Evolutionary conservation across 805 yeast genomes (phyloP), one percentile per base, ranked within the genome.

Genomic region (Wickerhamomyces subpelliculosus): DNA sequence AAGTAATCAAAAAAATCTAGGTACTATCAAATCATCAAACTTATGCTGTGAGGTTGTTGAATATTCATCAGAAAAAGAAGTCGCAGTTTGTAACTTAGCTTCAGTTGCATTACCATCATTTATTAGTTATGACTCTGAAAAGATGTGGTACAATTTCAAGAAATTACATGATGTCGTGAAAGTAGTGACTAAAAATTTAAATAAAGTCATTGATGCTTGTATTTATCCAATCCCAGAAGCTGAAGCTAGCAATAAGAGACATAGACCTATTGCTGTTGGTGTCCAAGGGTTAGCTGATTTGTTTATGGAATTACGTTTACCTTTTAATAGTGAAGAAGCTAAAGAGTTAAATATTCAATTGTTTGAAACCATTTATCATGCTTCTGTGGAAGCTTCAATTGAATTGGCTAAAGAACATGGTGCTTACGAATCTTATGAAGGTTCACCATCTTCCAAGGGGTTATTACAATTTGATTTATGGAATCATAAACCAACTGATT

Each of bases 361-460:
- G 35, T 89, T 89, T 61, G 97, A 90, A 67, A 90, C 97, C 8
- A 86, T 90, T 21, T 90, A 90, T 61, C 97, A 90, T 58, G 97
- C 83, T 22, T 86, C 96, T 17, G 68, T 89, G 31, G 96, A 87
- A 64, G 73, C 85, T 13, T 88, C 97, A 3, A 63, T 77, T 39
- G 97, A 90, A 60, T 62, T 88, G 37, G 94, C 97, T 4, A 52
- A 57, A 36, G 66, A 60, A 38, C 57, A 68, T n/a, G 97, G 97
- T 4, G 57, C 76, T 3, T 90, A 90, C 56, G 75, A 71, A 45
- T 60, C 84, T 3, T 90, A 73, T 55, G 60, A 65, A 43, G 96
- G 96, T 5, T 87, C 96, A n/a, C 97, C 97, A 32, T 82, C 93
- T 4, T 85, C 96, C 8, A 52, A 82, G 58, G 97, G 97, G 19